Percentiles rank a stretch among this genome's conserved stretches.
phyloP scores from a whole-genome alignment of 495 filamentous ascomycete genomes.

The Penicillium waksmanii region DNA sequence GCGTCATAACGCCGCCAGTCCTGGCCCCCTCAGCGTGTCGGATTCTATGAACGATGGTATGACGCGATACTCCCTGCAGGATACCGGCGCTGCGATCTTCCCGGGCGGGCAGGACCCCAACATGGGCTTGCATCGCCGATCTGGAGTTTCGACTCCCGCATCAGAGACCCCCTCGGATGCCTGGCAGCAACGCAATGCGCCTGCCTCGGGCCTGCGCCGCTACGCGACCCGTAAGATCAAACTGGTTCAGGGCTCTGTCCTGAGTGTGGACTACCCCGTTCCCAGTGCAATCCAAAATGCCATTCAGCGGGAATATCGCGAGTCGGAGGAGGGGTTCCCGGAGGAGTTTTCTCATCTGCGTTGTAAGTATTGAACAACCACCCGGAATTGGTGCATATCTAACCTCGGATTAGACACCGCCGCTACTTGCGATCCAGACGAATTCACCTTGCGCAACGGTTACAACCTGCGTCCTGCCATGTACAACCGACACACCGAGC shows the following conservation, averaged over 20 bases:
- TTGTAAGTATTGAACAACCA: conserved; percentile 54
- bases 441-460: conserved; percentile 97
- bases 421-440: conserved; percentile 95
- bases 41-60: conserved; percentile 65
- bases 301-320: conserved; percentile 87
- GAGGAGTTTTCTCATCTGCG: conserved; percentile 98
- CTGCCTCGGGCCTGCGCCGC: conserved; percentile 72
- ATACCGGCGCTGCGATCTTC: conserved; percentile 38
- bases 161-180: conserved; percentile 62
- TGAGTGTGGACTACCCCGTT: conserved; percentile 97
- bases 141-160: conserved; percentile 27
- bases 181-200: conserved; percentile 79
- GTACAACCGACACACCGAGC: conserved; percentile 98
- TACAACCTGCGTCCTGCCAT: conserved; percentile 97
- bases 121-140: conserved; percentile 38
- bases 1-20: not conserved
- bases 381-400: conserved; percentile 1
- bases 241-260: conserved; percentile 89
- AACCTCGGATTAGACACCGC: conserved; percentile 70
- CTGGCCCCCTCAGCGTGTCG: conserved; percentile 36
- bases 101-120: conserved; percentile 58
- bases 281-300: conserved; percentile 97
- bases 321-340: conserved; percentile 70
- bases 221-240: conserved; percentile 95
- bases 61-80: conserved; percentile 42